These are phyloP conservation scores for Athelia psychrophila DNA, from an alignment of 1,284 basidiomycete species.

Conservation along the genomic window DNA sequence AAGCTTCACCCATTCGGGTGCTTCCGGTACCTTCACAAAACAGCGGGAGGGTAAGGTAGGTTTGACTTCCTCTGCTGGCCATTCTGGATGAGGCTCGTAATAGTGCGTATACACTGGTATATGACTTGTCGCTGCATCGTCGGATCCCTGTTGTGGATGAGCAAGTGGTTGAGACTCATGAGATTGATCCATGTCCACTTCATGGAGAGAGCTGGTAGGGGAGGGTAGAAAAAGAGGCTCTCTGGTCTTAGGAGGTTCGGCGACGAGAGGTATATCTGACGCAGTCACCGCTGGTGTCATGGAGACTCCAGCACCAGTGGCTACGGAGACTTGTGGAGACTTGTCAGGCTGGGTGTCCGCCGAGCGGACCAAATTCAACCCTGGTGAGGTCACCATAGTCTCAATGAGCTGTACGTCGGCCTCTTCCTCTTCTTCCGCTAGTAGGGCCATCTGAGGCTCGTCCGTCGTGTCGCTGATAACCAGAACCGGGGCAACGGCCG, in stretches of 20 bases:
- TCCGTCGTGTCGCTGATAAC: neutral
- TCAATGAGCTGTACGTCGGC: neutral
- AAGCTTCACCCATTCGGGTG: slow-evolving; percentile 23
- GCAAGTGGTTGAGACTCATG: too few species aligned
- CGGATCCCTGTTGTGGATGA: neutral
- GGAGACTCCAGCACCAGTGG: neutral
- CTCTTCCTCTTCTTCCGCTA: slow-evolving; percentile 2
- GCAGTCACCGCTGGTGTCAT: neutral
- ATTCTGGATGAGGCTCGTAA: too few species aligned
- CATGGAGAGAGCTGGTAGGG: neutral
- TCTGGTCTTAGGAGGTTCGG: neutral
- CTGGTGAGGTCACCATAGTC: neutral
- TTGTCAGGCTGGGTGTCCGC: neutral
- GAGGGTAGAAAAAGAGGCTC: slow-evolving; percentile 2
- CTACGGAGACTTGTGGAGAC: neutral
- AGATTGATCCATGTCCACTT: neutral
- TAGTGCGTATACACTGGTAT: too few species aligned
- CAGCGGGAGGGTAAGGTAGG: too few species aligned
- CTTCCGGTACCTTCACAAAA: slow-evolving; percentile 16
- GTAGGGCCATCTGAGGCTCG: slow-evolving; percentile 1
- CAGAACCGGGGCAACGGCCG: too few species aligned
- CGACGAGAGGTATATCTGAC: neutral
- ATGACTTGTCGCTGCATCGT: too few species aligned
- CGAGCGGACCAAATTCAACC: neutral
- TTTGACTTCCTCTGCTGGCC: too few species aligned